Percentiles rank a stretch among this genome's conserved stretches.
Evolutionary conservation across 345 rosid species (phyloP).

Genomic region (Microcos paniculata): DNA sequence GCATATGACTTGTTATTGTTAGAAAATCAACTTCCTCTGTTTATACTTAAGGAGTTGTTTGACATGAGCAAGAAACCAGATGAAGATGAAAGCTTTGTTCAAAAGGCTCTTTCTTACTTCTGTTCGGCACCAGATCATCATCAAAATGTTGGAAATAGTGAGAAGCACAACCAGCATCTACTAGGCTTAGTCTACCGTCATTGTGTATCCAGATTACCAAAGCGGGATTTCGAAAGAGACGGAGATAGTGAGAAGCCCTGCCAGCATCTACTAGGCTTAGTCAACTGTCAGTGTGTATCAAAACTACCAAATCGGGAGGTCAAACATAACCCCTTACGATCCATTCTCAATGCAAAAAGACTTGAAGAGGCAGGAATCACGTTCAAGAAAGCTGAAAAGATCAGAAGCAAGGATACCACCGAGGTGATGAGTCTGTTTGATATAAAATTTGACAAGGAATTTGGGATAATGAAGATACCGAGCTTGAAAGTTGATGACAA

Average conservation of each 20-base stretch:
- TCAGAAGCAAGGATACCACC: too few relatives aligned
- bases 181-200: background rate
- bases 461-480: conserved; percentile 20
- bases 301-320: too few relatives aligned
- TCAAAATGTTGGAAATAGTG: too few relatives aligned
- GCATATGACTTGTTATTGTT: background rate
- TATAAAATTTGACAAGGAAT: background rate
- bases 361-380: conserved; percentile 23
- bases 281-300: too few relatives aligned
- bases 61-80: background rate
- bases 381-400: background rate
- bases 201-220: too few relatives aligned
- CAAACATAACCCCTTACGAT: background rate
- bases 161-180: too few relatives aligned
- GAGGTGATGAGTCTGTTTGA: background rate
- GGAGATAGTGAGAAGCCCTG: too few relatives aligned
- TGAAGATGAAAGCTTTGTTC: background rate
- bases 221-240: too few relatives aligned
- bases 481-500: background rate
- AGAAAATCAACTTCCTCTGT: conserved; percentile 22
- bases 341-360: conserved; percentile 17
- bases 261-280: too few relatives aligned
- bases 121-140: background rate
- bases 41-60: conserved; percentile 15
- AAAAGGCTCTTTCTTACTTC: background rate